Base-by-base conservation (phyloP, 2,329 filamentous ascomycete genomes). In the Sporothrix schenckii region DNA sequence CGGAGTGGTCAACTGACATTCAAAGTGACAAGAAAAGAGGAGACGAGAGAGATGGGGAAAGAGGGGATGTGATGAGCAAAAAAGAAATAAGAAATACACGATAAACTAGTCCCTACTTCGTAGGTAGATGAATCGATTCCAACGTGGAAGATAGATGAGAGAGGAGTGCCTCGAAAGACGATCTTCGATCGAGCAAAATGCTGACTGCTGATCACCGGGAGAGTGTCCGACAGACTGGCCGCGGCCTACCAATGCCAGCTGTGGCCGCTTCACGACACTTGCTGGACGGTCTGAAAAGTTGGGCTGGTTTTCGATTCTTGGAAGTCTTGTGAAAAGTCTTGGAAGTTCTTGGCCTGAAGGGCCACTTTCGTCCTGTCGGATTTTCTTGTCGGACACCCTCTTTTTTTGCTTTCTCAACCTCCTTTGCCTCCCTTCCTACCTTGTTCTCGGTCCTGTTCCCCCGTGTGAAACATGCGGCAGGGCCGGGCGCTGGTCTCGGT, bases 401-500 rank as follows among this genome's bases (percentile, higher is more conserved):
- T 66, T n/a, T 50, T 30, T 21, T 49, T 65, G 1, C 3, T 30
- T 30, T 30, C 27, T 2, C 60, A 41, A 3, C 3, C 39, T 58
- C 34, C 34, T 44, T 44, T 24, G 30, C 56, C 30, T 41, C n/a
- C 34, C 56, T 44, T 11, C 34, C 56, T 41, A 41, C 44, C 27
- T 44, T 61, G 9, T 13, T 61, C 56, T 21, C 21, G 61, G 52
- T 50, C 60, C 41, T 49, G 13, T 21, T 65, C 13, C 44, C 24
- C 24, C 3, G 44, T 11, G 44, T 66, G 61, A 66, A 50, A 66
- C 61, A 39, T 66, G 44, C 61, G 61, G 44, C 61, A 66, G 16
- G 61, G 16, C 21, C 21, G 24, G n/a, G 41, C 19, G 41, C 14
- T 50, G 14, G 7, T 49, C 30, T 47, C 13, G 44, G 61, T 4